Evolutionary conservation across 2,329 filamentous ascomycete species (phyloP).

Genomic region (Dryadomyces sulphureus): DNA sequence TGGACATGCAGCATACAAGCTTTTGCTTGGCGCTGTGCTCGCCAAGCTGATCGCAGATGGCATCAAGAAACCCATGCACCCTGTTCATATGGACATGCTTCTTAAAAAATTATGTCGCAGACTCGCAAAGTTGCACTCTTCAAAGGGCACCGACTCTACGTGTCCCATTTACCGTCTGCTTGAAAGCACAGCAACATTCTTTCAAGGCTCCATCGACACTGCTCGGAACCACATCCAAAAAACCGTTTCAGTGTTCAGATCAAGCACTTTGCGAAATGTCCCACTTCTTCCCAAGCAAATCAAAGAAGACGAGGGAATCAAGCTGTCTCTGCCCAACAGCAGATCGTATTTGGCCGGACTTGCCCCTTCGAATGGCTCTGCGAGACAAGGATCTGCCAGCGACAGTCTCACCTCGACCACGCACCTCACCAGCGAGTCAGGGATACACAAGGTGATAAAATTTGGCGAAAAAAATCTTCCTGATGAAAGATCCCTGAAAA

Average conservation of each 20-base stretch:
- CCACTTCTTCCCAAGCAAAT: conserved; percentile 24
- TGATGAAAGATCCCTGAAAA: no score
- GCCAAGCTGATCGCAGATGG: conserved; percentile 28
- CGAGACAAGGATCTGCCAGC: conserved; percentile 6
- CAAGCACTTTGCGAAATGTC: conserved; percentile 21
- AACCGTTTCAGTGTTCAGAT: conserved; percentile 26
- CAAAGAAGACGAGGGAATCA: no score
- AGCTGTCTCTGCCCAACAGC: no score
- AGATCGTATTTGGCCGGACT: no score
- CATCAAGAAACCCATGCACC: conserved; percentile 8
- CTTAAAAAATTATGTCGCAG: conserved; percentile 39
- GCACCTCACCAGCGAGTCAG: no score
- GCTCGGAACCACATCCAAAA: conserved; percentile 17
- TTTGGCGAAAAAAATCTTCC: no score
- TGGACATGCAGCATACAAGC: conserved; percentile 40
- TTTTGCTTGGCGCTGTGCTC: conserved; percentile 35
- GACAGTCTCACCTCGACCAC: neutral
- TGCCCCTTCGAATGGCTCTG: no score
- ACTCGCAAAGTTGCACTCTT: conserved; percentile 38
- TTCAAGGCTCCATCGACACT: conserved; percentile 5
- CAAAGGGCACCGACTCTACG: fast-evolving
- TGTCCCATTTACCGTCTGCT: conserved; percentile 2
- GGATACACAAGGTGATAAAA: no score
- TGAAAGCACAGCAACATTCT: neutral
- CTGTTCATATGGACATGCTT: conserved; percentile 21